Conservation (phyloP, 1,284 basidiomycete genomes). For the Boletus sp. region DNA sequence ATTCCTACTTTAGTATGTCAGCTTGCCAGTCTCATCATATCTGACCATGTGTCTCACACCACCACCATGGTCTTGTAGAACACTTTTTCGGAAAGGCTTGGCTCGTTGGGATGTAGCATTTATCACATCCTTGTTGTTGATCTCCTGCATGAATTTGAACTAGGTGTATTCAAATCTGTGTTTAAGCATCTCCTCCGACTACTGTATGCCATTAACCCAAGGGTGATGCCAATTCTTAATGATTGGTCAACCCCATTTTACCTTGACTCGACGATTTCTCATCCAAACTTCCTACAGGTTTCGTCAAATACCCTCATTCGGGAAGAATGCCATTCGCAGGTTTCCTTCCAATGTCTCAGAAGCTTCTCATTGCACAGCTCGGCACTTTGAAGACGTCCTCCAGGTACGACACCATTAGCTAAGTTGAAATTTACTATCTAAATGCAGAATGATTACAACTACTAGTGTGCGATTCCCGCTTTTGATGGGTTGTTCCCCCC, state of each 20-base stretch:
- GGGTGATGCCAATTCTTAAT: background rate
- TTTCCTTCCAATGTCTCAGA: slow-evolving; percentile 7
- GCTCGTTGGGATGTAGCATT: slow-evolving; percentile 30
- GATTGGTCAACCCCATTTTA: background rate
- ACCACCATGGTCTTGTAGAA: slow-evolving; percentile 30
- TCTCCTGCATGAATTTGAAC: background rate
- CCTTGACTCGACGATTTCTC: background rate
- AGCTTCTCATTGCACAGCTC: background rate
- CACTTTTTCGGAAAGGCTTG: slow-evolving; percentile 36
- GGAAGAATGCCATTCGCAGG: background rate
- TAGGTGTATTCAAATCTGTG: background rate
- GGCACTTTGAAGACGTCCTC: slow-evolving; percentile 17
- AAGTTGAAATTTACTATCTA: background rate
- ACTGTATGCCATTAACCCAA: background rate
- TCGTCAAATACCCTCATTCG: slow-evolving; percentile 4
- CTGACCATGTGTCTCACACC: too few relatives aligned
- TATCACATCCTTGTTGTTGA: background rate
- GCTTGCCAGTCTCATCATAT: too few relatives aligned
- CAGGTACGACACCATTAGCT: slow-evolving; percentile 8
- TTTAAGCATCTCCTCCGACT: background rate
- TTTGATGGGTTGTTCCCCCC: slow-evolving; percentile 32
- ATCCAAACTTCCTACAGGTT: background rate
- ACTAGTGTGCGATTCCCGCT: slow-evolving; percentile 29
- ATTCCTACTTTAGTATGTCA: background rate
- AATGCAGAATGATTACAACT: too few relatives aligned